These are phyloP conservation scores for Verbascum thapsus DNA, from an alignment of 257 asterid genomes.

Conservation along the genomic window DNA sequence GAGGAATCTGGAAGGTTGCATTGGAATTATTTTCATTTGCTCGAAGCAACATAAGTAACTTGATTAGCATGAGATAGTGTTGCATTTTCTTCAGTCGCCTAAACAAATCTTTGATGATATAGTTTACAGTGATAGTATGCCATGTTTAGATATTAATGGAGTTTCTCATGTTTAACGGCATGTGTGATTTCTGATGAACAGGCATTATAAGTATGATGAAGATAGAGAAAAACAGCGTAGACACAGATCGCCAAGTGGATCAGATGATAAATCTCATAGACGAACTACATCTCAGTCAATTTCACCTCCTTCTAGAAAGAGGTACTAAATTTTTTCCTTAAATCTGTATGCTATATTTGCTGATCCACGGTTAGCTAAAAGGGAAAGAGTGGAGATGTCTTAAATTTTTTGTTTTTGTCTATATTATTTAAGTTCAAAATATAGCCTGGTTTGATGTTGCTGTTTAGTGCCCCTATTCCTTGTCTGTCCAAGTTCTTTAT, in stretches of 20 bases:
- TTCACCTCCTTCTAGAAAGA: conserved; percentile 34
- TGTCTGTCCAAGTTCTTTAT: conserved; percentile 19
- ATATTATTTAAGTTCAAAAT: conserved; percentile 15
- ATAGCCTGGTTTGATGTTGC: conserved; percentile 14
- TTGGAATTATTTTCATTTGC: conserved; percentile 16
- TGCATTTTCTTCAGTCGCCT: background rate
- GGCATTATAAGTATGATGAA: conserved; percentile 41
- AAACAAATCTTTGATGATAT: background rate
- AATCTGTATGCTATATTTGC: conserved; percentile 20
- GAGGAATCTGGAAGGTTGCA: conserved; percentile 53
- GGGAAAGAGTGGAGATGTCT: too few species aligned
- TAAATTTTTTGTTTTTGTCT: conserved; percentile 10
- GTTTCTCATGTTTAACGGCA: conserved; percentile 4
- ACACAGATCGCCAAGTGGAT: conserved; percentile 44
- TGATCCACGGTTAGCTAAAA: too few species aligned
- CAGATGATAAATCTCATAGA: conserved; percentile 43
- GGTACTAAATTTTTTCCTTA: conserved; percentile 25
- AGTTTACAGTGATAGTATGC: conserved; percentile 6
- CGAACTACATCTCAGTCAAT: conserved; percentile 32
- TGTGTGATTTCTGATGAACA: conserved; percentile 29
- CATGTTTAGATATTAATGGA: background rate
- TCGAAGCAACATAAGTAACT: conserved; percentile 28
- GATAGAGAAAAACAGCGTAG: conserved; percentile 43
- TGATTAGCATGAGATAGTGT: conserved; percentile 17
- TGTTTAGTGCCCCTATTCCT: conserved; percentile 11